phyloP scores from a whole-genome alignment of 2,329 filamentous ascomycete species.

The Colletotrichum higginsianum region DNA sequence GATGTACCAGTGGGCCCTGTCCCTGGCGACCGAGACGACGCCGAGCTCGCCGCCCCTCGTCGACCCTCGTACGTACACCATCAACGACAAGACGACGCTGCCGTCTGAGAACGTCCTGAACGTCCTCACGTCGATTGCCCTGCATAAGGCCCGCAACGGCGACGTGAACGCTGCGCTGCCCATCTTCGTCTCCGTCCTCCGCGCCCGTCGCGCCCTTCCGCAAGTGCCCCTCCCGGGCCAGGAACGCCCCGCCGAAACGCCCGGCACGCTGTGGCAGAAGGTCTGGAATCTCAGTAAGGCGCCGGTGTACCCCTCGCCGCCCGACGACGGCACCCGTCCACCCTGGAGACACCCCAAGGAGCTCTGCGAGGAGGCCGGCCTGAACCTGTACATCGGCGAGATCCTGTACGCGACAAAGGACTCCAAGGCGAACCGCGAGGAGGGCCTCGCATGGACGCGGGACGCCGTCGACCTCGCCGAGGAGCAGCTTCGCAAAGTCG shows the following conservation, averaged over 20 bases:
- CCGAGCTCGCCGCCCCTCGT: slow-evolving; percentile 58
- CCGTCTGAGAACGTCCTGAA: slow-evolving; percentile 83
- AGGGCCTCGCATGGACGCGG: slow-evolving; percentile 89
- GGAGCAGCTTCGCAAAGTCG: slow-evolving; percentile 69
- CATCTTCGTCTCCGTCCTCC: slow-evolving; percentile 87
- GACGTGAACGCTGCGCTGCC: slow-evolving; percentile 81
- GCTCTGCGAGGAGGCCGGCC: slow-evolving; percentile 85
- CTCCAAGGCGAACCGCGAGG: slow-evolving; percentile 64
- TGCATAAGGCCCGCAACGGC: slow-evolving; percentile 80
- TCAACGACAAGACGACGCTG: slow-evolving; percentile 70
- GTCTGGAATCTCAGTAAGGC: slow-evolving; percentile 52
- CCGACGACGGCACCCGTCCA: slow-evolving; percentile 77
- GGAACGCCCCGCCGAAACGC: slow-evolving; percentile 18
- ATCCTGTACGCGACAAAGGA: slow-evolving; percentile 84
- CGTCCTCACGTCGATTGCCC: slow-evolving; percentile 82
- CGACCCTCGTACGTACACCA: slow-evolving; percentile 73
- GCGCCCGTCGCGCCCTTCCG: slow-evolving; percentile 77
- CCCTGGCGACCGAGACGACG: slow-evolving; percentile 76
- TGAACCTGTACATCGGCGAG: slow-evolving; percentile 94
- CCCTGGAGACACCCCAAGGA: slow-evolving; percentile 76
- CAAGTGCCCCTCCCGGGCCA: slow-evolving; percentile 50
- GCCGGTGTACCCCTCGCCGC: slow-evolving; percentile 79
- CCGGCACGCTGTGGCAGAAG: slow-evolving; percentile 30
- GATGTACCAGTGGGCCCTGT: slow-evolving; percentile 82
- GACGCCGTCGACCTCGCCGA: slow-evolving; percentile 89